A percentile compares a stretch with the other conserved stretches of the same genome.
phyloP scores from a whole-genome alignment of 2,329 filamentous ascomycete genomes.

The Zasmidium cellare region DNA sequence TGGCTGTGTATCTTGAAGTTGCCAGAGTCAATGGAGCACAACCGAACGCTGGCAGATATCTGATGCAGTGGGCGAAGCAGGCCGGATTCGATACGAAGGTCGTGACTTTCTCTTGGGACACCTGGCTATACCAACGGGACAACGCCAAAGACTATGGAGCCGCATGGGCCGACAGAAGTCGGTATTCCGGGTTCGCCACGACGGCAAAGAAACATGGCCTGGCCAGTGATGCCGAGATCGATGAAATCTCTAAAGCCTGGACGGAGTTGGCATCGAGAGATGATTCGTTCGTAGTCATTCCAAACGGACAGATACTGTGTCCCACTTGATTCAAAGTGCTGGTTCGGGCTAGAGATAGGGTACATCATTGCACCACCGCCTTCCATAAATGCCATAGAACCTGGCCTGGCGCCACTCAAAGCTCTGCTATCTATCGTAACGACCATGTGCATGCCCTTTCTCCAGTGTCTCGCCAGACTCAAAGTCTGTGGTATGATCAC shows the following conservation, averaged over 20 bases:
- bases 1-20: slow-evolving; percentile 8
- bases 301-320: slow-evolving; percentile 4
- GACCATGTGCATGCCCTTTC: not conserved
- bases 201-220: slow-evolving; percentile 3
- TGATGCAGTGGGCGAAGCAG: slow-evolving; percentile 9
- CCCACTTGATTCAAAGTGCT: not conserved
- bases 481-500: not conserved
- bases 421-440: no score
- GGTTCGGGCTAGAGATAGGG: no score
- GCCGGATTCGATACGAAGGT: slow-evolving; percentile 10
- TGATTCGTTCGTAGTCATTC: not conserved
- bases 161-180: slow-evolving; percentile 1
- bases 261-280: not conserved
- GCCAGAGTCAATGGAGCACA: slow-evolving; percentile 14
- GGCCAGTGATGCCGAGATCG: slow-evolving; percentile 1
- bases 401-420: no score
- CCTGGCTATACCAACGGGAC: slow-evolving; percentile 11
- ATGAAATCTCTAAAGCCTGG: slow-evolving; percentile 4
- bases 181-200: slow-evolving; percentile 10
- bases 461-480: not conserved
- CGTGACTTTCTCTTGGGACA: slow-evolving; percentile 8
- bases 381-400: no score
- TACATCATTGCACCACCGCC: no score
- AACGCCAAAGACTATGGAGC: not conserved
- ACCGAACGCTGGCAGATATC: slow-evolving; percentile 13